Evolutionary conservation across 345 rosid genomes (phyloP).

Genomic region (Dovyalis caffra): DNA sequence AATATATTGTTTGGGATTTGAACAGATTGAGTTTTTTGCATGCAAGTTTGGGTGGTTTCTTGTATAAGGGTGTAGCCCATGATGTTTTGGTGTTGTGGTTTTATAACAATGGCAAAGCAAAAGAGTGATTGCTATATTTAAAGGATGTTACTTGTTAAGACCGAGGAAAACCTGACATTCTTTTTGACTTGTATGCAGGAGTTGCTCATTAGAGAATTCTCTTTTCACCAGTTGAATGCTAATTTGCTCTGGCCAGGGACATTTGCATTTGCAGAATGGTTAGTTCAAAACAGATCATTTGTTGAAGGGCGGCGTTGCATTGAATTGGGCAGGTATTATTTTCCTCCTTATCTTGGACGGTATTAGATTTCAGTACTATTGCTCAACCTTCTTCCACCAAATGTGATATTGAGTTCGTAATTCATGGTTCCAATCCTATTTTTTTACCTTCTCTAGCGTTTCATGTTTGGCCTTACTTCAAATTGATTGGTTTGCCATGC

Average conservation of each 20-base stretch:
- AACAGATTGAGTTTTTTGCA: too few relatives aligned
- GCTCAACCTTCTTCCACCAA: not conserved
- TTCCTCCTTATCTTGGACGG: not conserved
- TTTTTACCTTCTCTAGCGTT: not conserved
- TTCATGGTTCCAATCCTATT: not conserved
- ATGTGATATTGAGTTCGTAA: not conserved
- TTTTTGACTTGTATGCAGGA: conserved; percentile 51
- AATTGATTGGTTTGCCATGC: too few relatives aligned
- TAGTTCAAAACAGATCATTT: conserved; percentile 46
- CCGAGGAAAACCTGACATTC: too few relatives aligned
- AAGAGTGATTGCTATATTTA: not conserved
- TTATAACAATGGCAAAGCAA: too few relatives aligned
- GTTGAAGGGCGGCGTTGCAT: conserved; percentile 61
- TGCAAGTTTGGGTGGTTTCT: too few relatives aligned
- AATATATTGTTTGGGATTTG: too few relatives aligned
- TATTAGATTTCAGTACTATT: not conserved
- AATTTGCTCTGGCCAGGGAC: conserved; percentile 99
- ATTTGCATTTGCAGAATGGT: conserved; percentile 89
- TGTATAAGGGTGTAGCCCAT: too few relatives aligned
- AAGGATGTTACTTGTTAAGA: not conserved
- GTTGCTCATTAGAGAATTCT: conserved; percentile 69
- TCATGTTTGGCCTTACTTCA: not conserved
- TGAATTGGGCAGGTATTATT: conserved; percentile 81
- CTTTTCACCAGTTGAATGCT: conserved; percentile 91
- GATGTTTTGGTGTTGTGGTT: too few relatives aligned